phyloP scores from a whole-genome alignment of 2,329 filamentous ascomycete species.

The Teratosphaeria pseudoeucalypti region DNA sequence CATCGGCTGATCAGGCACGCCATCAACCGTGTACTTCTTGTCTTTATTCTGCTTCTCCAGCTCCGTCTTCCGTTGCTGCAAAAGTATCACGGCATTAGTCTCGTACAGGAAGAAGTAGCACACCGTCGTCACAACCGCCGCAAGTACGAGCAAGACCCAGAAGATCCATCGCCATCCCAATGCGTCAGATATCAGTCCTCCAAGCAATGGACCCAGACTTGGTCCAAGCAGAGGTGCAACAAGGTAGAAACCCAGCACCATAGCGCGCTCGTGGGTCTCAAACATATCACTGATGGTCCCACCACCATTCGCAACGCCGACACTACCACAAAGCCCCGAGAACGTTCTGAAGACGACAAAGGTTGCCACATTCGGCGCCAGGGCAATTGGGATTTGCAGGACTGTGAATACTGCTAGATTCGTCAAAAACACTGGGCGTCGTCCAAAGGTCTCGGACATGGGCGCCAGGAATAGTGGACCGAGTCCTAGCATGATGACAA shows the following conservation, averaged over 20 bases:
- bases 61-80: neutral
- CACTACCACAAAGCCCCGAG: slow-evolving; percentile 39
- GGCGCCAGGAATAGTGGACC: slow-evolving; percentile 38
- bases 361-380: slow-evolving; percentile 34
- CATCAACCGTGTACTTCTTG: neutral
- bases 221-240: neutral
- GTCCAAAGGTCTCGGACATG: slow-evolving; percentile 37
- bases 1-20: neutral
- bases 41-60: neutral
- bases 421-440: slow-evolving; percentile 32
- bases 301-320: slow-evolving; percentile 41
- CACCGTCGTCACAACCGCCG: neutral
- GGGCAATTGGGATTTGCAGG: slow-evolving; percentile 36
- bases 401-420: slow-evolving; percentile 35
- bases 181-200: neutral
- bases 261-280: slow-evolving; percentile 30
- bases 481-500: slow-evolving; percentile 38
- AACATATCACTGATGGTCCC: slow-evolving; percentile 43
- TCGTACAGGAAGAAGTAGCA: neutral
- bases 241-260: neutral
- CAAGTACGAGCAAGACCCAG: neutral
- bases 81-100: neutral
- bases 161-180: neutral
- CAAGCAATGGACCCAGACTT: neutral
- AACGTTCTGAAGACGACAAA: slow-evolving; percentile 35